These are phyloP conservation scores for Spencermartinsiella europaea DNA, from an alignment of 805 yeast genomes.

Conservation along the genomic window DNA sequence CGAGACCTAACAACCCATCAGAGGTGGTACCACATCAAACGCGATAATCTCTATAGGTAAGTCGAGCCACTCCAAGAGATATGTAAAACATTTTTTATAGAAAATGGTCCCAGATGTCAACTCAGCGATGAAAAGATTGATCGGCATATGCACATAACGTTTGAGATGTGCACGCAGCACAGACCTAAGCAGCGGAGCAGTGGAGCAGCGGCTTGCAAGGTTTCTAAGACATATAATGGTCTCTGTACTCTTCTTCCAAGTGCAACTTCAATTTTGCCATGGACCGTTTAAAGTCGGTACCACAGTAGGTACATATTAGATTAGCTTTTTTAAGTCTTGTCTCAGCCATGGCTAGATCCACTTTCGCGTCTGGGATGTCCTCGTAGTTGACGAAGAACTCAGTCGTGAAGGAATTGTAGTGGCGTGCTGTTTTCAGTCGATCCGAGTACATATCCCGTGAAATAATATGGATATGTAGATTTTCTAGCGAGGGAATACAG, in stretches of 20 bases:
- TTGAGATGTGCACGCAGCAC: too few relatives aligned
- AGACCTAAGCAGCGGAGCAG: too few relatives aligned
- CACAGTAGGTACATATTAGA: constrained; percentile 41
- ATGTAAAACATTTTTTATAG: too few relatives aligned
- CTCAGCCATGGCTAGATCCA: constrained; percentile 39
- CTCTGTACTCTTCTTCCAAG: constrained; percentile 32
- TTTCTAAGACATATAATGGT: too few relatives aligned
- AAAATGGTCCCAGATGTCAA: too few relatives aligned
- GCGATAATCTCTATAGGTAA: too few relatives aligned
- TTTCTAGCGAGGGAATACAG: constrained; percentile 61
- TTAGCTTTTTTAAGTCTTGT: constrained; percentile 30
- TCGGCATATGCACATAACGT: too few relatives aligned
- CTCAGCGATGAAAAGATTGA: too few relatives aligned
- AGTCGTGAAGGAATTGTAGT: constrained; percentile 68
- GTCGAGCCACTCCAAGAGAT: too few relatives aligned
- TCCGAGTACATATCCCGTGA: constrained; percentile 57
- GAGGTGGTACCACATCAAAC: too few relatives aligned
- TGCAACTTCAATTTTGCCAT: constrained; percentile 42
- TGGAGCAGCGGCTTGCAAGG: too few relatives aligned
- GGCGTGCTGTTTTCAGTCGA: constrained; percentile 53
- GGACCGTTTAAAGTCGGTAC: constrained; percentile 37
- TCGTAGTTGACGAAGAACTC: constrained; percentile 56
- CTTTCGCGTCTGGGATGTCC: constrained; percentile 37
- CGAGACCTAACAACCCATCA: too few relatives aligned
- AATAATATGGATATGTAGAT: constrained; percentile 69